Evolutionary conservation across 306 rosid species (phyloP).

Genomic region (Cicer pinnatifidum): DNA sequence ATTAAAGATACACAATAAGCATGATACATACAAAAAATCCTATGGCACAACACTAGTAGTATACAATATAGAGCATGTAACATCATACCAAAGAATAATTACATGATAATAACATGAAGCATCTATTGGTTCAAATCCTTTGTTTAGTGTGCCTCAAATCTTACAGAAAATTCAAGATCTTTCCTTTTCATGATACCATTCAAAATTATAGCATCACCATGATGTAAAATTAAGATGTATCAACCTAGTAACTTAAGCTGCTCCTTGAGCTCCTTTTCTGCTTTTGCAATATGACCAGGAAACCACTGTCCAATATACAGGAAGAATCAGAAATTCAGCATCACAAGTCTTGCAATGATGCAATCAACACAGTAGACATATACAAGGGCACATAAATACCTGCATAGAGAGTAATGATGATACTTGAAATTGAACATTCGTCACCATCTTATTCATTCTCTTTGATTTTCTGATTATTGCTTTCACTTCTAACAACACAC

Average conservation of each 20-base stretch:
- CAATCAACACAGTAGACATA: not conserved
- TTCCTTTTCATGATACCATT: slow-evolving; percentile 37
- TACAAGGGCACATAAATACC: slow-evolving; percentile 48
- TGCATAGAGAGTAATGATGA: slow-evolving; percentile 65
- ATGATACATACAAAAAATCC: slow-evolving; percentile 14
- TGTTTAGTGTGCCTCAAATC: slow-evolving; percentile 32
- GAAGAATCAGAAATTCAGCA: slow-evolving; percentile 49
- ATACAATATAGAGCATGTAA: not conserved
- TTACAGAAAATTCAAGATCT: slow-evolving; percentile 20
- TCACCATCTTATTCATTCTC: slow-evolving; percentile 16
- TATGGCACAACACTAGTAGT: slow-evolving; percentile 3
- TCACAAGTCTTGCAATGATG: not conserved
- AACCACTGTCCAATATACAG: slow-evolving; percentile 74
- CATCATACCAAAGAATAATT: slow-evolving; percentile 39
- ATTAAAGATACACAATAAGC: slow-evolving; percentile 33
- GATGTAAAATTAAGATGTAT: slow-evolving; percentile 24
- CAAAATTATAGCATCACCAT: slow-evolving; percentile 11
- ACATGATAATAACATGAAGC: slow-evolving; percentile 36
- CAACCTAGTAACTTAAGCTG: slow-evolving; percentile 64
- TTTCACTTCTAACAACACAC: not conserved
- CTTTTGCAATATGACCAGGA: slow-evolving; percentile 98
- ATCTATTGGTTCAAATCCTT: slow-evolving; percentile 16
- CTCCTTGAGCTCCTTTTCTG: slow-evolving; percentile 86
- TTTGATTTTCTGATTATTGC: not conserved
- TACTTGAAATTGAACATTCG: slow-evolving; percentile 61